Evolutionary conservation across 352 stramenopile genomes (phyloP).

Genomic region (Globisporangium polare): DNA sequence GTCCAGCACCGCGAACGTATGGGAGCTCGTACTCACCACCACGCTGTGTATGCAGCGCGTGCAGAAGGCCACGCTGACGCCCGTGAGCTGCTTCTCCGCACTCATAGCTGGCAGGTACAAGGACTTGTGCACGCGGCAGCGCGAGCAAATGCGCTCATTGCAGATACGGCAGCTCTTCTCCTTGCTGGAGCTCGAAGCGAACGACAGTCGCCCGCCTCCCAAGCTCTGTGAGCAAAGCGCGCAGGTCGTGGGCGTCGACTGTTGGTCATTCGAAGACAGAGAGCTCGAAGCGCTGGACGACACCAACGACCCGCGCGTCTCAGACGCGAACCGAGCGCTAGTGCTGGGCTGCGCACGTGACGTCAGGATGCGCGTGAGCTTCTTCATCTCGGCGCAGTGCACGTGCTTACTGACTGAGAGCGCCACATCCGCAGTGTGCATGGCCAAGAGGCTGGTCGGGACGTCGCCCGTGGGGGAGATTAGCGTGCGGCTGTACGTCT

Average conservation of each 20-base stretch:
- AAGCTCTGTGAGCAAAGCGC: slow-evolving; percentile 20
- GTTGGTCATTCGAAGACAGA: too few relatives aligned
- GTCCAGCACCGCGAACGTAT: slow-evolving; percentile 14
- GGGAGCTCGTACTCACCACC: not conserved
- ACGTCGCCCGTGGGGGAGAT: too few relatives aligned
- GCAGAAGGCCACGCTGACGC: slow-evolving; percentile 23
- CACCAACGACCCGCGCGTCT: too few relatives aligned
- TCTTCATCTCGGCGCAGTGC: slow-evolving; percentile 44
- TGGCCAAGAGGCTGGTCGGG: not conserved
- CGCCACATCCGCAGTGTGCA: not conserved
- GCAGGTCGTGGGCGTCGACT: not conserved
- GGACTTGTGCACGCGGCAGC: slow-evolving; percentile 20
- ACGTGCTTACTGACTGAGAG: not conserved
- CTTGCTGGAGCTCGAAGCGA: not conserved
- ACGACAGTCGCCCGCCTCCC: not conserved
- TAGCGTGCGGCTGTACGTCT: too few relatives aligned
- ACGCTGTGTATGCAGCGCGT: slow-evolving; percentile 25
- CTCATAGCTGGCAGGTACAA: slow-evolving; percentile 14
- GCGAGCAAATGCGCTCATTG: slow-evolving; percentile 17
- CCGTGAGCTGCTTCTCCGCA: slow-evolving; percentile 18
- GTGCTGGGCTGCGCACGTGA: slow-evolving; percentile 19
- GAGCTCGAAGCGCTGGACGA: slow-evolving; percentile 12
- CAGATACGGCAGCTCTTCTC: slow-evolving; percentile 1
- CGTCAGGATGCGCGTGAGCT: slow-evolving; percentile 24
- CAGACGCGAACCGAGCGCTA: too few relatives aligned